These are phyloP conservation scores for Leishmania tropica DNA, from an alignment of 208 protist genomes.

Conservation along the genomic window DNA sequence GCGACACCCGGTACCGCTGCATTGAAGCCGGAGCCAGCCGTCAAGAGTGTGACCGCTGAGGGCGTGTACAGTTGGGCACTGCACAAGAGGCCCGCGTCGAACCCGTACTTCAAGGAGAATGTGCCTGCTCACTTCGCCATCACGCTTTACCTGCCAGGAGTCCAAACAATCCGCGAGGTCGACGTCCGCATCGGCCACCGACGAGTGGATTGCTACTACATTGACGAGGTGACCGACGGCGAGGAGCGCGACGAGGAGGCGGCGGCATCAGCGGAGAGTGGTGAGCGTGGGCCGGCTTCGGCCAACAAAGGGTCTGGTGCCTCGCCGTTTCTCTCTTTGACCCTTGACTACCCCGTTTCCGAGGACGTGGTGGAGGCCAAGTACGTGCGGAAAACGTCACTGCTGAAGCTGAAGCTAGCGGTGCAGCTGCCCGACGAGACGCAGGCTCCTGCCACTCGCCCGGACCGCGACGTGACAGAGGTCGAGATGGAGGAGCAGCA, in stretches of 20 bases:
- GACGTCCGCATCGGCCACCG: slow-evolving; percentile 64
- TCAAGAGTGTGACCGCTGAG: slow-evolving; percentile 42
- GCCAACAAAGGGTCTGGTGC: background rate
- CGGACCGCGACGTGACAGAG: slow-evolving; percentile 63
- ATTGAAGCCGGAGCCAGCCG: slow-evolving; percentile 2
- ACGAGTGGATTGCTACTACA: slow-evolving; percentile 59
- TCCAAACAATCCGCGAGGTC: slow-evolving; percentile 80
- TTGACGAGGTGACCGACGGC: slow-evolving; percentile 45
- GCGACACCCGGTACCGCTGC: background rate
- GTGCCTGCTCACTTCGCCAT: slow-evolving; percentile 71
- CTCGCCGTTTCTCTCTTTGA: slow-evolving; percentile 56
- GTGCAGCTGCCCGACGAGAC: slow-evolving; percentile 84
- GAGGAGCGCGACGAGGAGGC: slow-evolving; percentile 4
- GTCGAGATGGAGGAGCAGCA: slow-evolving; percentile 71
- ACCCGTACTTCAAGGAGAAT: slow-evolving; percentile 74
- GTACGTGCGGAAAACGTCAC: slow-evolving; percentile 74
- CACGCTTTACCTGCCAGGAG: slow-evolving; percentile 69
- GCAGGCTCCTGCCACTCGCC: slow-evolving; percentile 32
- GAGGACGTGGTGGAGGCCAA: slow-evolving; percentile 65
- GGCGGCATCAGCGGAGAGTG: background rate
- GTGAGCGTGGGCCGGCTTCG: background rate
- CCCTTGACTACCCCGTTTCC: slow-evolving; percentile 82
- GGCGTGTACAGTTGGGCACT: slow-evolving; percentile 83
- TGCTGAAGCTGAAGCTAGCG: slow-evolving; percentile 56
- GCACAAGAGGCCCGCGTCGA: slow-evolving; percentile 65